phyloP scores from a whole-genome alignment of 805 yeast genomes.

The Komagataella pseudopastoris region DNA sequence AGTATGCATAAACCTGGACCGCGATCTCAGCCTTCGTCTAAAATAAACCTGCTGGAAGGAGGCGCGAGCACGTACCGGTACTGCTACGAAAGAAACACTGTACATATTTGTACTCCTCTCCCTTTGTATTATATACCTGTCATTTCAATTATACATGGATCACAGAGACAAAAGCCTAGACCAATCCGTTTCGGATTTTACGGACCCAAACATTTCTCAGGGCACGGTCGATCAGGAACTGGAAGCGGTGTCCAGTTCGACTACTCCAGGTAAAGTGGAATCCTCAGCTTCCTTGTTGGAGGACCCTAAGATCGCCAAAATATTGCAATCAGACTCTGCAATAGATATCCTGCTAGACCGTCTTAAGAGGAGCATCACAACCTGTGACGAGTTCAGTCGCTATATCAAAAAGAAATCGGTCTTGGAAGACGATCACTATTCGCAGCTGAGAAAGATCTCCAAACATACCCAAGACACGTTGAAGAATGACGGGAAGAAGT shows the following conservation, averaged over 20 bases:
- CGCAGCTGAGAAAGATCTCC: conserved; percentile 61
- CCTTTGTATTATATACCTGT: not conserved
- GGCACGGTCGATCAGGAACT: not conserved
- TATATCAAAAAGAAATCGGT: conserved; percentile 68
- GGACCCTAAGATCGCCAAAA: conserved; percentile 33
- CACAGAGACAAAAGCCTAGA: not conserved
- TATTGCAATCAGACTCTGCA: conserved; percentile 61
- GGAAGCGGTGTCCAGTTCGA: not conserved
- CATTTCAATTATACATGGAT: not conserved
- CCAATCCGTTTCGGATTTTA: not conserved
- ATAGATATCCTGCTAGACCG: conserved; percentile 59
- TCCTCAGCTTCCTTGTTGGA: conserved; percentile 25
- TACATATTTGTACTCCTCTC: not conserved
- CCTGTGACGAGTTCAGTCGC: conserved; percentile 77
- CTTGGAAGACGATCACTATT: conserved; percentile 66
- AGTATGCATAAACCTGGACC: not conserved
- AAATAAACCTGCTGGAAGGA: not conserved
- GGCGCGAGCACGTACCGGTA: not conserved
- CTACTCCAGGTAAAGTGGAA: not conserved
- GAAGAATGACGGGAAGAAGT: conserved; percentile 24
- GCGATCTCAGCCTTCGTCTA: not conserved
- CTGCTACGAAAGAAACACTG: not conserved
- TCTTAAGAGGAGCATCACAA: conserved; percentile 64
- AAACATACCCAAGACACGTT: conserved; percentile 28
- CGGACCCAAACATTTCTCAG: not conserved